Base-by-base conservation (phyloP, 768 basidiomycete species). In the Leccinum boreale region DNA sequence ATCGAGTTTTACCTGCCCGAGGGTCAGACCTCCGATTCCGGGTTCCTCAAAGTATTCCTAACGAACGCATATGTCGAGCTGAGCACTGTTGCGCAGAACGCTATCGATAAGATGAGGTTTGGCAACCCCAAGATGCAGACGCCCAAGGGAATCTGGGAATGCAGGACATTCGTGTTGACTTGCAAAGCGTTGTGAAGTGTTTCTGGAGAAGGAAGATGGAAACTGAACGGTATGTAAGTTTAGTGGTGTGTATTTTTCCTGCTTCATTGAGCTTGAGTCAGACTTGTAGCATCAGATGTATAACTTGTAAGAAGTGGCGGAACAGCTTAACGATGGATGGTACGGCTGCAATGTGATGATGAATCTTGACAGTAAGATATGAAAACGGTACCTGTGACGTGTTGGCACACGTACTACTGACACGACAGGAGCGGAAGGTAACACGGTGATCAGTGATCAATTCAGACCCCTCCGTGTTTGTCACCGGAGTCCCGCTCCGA, bases 21-120 rank as follows among this genome's bases (percentile, higher is more conserved):
- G 0, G 57, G 29, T 15, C 12, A 42, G 11, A 11, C 47, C 5
- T 51, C n/a, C 10, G 65, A 67, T 53, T 65, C 65, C 1, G 63
- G 60, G 9, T 67, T 67, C 36, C 62, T 67, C 58, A 67, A 64
- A 31, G 17, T 67, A 8, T 67, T 67, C 48, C 31, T 67, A 58
- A 62, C 65, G 55, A 65, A 60, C 29, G 21, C 54, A 12, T 62
- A 62, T 28, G 63, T 62, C 28, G 60, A 67, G 21, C 62, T 67
- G 62, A 55, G 19, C 33, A 21, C 45, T 36, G 58, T 62, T 17
- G 44, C 48, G 5, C 66, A 67, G 55, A 3, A 45, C 0, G 36
- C 63, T 1, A 62, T 67, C 4, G 23, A 33, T 2, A 47, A 58
- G 31, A n/a, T 57, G 19, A 12, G 23, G 6, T 44, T 59, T 3